Evolutionary conservation across 345 rosid species (phyloP), one percentile per base, ranked within the genome.

Genomic region (Trapa bicornis): DNA sequence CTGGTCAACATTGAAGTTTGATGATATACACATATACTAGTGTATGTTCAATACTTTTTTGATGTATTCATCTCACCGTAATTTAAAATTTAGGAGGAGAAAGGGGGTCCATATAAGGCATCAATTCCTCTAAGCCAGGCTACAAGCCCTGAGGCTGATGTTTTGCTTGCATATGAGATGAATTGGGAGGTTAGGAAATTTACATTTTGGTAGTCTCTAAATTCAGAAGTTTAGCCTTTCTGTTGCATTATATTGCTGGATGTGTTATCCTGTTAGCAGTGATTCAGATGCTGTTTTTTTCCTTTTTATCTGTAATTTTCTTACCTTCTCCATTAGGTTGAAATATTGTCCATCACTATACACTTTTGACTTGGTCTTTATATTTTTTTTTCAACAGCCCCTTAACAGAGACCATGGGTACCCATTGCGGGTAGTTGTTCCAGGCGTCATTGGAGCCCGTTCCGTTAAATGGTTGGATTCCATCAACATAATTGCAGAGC

Each of bases 371-470:
- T 35, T 61, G 57, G 38, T 67, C 35, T 62, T 15, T 50, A 47
- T 70, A 65, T 1, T 70, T 33, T 47, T 72, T 71, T 69, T 56
- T 22, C 29, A 22, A 62, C 77, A 91, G 99, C 74, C 88, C 76
- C 84, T 94, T 70, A 91, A 86, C 83, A 80, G 96, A 81, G 97
- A 94, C 80, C 99, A 94, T 42, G 99, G 97, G 15, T 91, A 80
- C 69, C 99, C 99, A 10, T 61, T 94, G 68, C 79, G 99, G 72
- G 93, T 80, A 77, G 69, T 94, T 75, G 99, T 91, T 70, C 99
- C 99, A 0, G 99, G 99, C 84, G 87, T 89, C 65, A 94, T 94
- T 65, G 99, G 93, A 73, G 97, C 97, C 41, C 96, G 99, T 77
- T 94, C 99, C 3, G 99, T 94, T 75, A 94, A 94, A 78, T 94